These are phyloP conservation scores for Ustilago tritici DNA, from an alignment of 1,284 basidiomycete species.

Conservation along the genomic window DNA sequence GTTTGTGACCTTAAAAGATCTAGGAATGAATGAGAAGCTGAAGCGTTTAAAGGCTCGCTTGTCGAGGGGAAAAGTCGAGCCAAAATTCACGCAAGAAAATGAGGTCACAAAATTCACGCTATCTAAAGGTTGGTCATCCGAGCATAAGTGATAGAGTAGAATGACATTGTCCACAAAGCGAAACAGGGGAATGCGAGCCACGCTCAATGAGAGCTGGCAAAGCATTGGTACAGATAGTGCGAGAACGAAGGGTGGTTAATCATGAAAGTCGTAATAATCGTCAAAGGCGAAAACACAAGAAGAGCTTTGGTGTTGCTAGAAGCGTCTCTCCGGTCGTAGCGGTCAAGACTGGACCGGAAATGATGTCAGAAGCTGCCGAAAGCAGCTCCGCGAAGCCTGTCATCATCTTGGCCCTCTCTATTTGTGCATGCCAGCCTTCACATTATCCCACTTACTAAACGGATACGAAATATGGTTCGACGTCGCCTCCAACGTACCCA, in stretches of 20 bases:
- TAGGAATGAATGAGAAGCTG: background rate
- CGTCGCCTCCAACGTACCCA: constrained; percentile 71
- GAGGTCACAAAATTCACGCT: background rate
- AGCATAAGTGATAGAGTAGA: background rate
- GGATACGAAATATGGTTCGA: constrained; percentile 77
- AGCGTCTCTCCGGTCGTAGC: background rate
- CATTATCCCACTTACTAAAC: constrained; percentile 72
- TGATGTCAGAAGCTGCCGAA: too few relatives aligned
- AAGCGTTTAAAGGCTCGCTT: background rate
- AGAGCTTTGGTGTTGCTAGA: background rate
- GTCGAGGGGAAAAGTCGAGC: background rate
- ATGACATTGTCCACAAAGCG: constrained; percentile 25
- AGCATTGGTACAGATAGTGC: background rate
- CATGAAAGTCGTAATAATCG: background rate
- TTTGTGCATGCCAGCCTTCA: constrained; percentile 40
- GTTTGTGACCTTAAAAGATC: background rate
- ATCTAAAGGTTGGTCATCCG: too few relatives aligned
- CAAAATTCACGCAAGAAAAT: background rate
- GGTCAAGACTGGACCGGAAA: too few relatives aligned
- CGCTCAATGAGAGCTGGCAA: background rate
- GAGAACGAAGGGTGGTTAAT: constrained; percentile 2
- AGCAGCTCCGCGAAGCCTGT: too few relatives aligned
- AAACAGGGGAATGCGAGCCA: background rate
- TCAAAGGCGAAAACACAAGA: background rate
- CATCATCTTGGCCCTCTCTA: background rate